phyloP scores from a whole-genome alignment of 768 basidiomycete genomes.

The Cyclocybe cylindracea region DNA sequence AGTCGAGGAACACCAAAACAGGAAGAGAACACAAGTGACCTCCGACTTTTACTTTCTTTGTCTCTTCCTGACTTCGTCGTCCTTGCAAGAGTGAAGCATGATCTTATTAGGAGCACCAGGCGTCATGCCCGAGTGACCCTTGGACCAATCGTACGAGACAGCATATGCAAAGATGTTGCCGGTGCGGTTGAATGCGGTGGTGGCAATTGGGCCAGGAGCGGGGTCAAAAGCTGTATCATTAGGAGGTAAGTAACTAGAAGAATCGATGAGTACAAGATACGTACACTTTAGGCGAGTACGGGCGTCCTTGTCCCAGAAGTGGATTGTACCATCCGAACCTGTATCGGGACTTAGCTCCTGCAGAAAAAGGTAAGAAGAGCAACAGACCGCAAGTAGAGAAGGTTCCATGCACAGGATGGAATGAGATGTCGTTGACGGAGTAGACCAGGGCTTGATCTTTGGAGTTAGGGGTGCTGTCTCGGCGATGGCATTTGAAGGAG shows the following conservation, averaged over 20 bases:
- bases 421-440: conserved; percentile 84
- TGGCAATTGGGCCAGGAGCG: conserved; percentile 73
- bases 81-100: conserved; percentile 83
- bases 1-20: conserved; percentile 4
- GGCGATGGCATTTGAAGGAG: conserved; percentile 84
- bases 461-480: conserved; percentile 51
- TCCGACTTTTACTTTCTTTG: not conserved
- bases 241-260: not conserved
- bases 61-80: conserved; percentile 81
- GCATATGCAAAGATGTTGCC: conserved; percentile 92
- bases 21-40: not conserved
- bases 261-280: conserved; percentile 15
- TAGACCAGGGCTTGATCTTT: conserved; percentile 75
- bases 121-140: conserved; percentile 86
- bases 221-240: conserved; percentile 64
- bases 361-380: conserved; percentile 9
- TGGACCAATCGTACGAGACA: conserved; percentile 92
- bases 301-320: conserved; percentile 95
- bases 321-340: conserved; percentile 86
- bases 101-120: conserved; percentile 72
- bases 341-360: not conserved
- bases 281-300: conserved; percentile 89
- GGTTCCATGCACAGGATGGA: conserved; percentile 84
- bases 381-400: conserved; percentile 75
- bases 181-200: conserved; percentile 83